Percentiles rank a stretch among this genome's conserved stretches.
Evolutionary conservation across 2,329 filamentous ascomycete species (phyloP).

Genomic region (Penicillium sclerotigenum): DNA sequence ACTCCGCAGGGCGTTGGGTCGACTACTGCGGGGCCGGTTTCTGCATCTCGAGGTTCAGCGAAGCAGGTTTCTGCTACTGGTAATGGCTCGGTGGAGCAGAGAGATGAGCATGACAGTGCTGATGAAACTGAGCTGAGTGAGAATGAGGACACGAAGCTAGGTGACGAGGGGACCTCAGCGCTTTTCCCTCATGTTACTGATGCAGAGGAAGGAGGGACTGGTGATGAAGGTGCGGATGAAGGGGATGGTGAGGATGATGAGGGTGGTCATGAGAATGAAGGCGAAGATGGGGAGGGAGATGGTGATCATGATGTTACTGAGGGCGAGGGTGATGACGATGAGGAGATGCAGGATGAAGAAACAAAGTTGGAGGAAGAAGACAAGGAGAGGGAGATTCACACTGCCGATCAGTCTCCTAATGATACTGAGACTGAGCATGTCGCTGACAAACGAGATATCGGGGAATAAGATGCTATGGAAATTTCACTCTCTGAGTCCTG

Average conservation of each 20-base stretch:
- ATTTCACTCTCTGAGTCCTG: constrained; percentile 8
- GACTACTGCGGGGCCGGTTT: constrained; percentile 45
- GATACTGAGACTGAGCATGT: constrained; percentile 9
- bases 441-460: constrained; percentile 6
- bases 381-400: not conserved
- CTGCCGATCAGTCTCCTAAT: constrained; percentile 4
- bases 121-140: constrained; percentile 70
- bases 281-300: constrained; percentile 12
- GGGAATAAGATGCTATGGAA: constrained; percentile 16
- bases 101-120: constrained; percentile 56
- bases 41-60: constrained; percentile 31
- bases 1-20: constrained; percentile 10
- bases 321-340: constrained; percentile 14
- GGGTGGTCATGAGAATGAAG: constrained; percentile 17
- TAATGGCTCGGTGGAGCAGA: constrained; percentile 1
- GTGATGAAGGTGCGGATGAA: constrained; percentile 17
- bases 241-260: constrained; percentile 17
- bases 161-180: constrained; percentile 24
- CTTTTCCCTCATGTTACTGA: constrained; percentile 19
- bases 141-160: constrained; percentile 43
- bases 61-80: constrained; percentile 7
- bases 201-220: constrained; percentile 22
- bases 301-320: constrained; percentile 18
- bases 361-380: constrained; percentile 8
- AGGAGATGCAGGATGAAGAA: constrained; percentile 20